Percentiles rank a stretch among this genome's conserved stretches.
These are phyloP conservation scores for Sapria himalayana DNA, from an alignment of 345 rosid species.

Conservation along the genomic window DNA sequence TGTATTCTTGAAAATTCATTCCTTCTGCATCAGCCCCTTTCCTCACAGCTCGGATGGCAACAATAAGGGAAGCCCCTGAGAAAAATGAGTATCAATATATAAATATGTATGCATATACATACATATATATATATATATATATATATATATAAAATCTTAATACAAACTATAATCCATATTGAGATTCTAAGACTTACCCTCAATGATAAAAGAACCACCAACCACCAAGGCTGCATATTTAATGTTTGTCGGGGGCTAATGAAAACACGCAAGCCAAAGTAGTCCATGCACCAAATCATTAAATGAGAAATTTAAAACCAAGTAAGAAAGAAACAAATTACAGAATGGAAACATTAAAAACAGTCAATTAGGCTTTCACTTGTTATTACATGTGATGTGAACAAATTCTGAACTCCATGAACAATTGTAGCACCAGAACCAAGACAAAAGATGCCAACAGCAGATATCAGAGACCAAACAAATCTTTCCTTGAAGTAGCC, in stretches of 20 bases:
- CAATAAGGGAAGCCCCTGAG: conserved; percentile 83
- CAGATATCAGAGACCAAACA: conserved; percentile 98
- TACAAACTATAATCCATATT: too few relatives aligned
- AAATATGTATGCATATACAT: too few relatives aligned
- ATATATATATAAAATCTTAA: too few relatives aligned
- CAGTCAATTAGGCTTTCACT: conserved; percentile 1
- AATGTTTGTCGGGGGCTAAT: conserved; percentile 68
- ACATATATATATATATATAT: too few relatives aligned
- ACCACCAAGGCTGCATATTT: conserved; percentile 79
- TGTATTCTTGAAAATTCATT: conserved; percentile 65
- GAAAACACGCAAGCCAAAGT: conserved; percentile 11
- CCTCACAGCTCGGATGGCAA: conserved; percentile 90
- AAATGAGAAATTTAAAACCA: conserved; percentile 1
- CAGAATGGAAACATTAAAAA: conserved; percentile 4
- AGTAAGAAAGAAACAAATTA: neutral
- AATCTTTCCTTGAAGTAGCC: conserved; percentile 97
- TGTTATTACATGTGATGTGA: conserved; percentile 44
- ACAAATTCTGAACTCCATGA: conserved; percentile 77
- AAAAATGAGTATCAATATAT: conserved; percentile 5
- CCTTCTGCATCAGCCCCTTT: conserved; percentile 96
- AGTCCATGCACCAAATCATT: conserved; percentile 2
- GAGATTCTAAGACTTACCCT: too few relatives aligned
- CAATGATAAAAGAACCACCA: conserved; percentile 82
- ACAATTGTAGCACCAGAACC: conserved; percentile 97
- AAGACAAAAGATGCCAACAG: conserved; percentile 96